Conservation (phyloP, 179 eudicot species). For the Silene coronaria region DNA sequence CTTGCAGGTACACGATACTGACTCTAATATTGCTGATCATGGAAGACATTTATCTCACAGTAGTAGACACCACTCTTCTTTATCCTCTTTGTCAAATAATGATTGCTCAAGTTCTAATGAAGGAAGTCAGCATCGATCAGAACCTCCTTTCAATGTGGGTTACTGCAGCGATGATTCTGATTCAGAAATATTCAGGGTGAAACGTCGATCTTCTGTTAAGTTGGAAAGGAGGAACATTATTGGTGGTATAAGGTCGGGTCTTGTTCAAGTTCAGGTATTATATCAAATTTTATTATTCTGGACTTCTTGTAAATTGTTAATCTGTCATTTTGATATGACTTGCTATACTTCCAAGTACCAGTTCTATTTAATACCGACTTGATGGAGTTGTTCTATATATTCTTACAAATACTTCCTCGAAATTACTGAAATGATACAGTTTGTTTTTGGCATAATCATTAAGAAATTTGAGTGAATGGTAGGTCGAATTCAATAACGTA, state of each 20-base stretch:
- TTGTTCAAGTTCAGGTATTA: constrained; percentile 51
- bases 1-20: constrained; percentile 36
- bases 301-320: not conserved
- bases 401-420: not conserved
- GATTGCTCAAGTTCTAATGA: constrained; percentile 29
- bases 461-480: too few species aligned
- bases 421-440: too few species aligned
- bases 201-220: constrained; percentile 63
- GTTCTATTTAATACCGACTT: too few species aligned
- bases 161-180: constrained; percentile 78
- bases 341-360: not conserved
- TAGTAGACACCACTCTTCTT: constrained; percentile 27
- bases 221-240: constrained; percentile 34
- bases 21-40: constrained; percentile 21
- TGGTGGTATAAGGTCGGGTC: constrained; percentile 26
- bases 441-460: too few species aligned
- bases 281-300: not conserved
- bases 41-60: constrained; percentile 28
- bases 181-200: constrained; percentile 86
- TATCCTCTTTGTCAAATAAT: constrained; percentile 23
- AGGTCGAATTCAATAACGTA: too few species aligned
- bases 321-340: not conserved
- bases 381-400: not conserved
- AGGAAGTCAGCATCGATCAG: constrained; percentile 24
- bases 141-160: constrained; percentile 25